Base-by-base conservation (phyloP, 495 filamentous ascomycete species). In the Cryomyces minteri region DNA sequence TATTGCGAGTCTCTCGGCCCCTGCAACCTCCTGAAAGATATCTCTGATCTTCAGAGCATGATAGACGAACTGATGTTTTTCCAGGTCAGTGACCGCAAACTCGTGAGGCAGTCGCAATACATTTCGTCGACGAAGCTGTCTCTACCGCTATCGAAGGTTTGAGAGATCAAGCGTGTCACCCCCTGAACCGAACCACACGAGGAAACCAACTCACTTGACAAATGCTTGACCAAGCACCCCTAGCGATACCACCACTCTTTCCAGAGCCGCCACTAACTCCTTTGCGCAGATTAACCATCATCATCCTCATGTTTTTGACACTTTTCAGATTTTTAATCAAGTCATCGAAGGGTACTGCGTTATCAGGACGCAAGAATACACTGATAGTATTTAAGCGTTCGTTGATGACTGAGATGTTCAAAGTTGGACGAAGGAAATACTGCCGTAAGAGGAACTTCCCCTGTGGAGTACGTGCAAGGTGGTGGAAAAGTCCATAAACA, bases 351-450 rank as follows among this genome's bases (percentile, higher is more conserved):
- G 65, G 52, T 31, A 69, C 63, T 14, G 60, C 48, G 56, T 94
- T 94, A 6, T 84, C 76, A 0, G 81, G 73, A 31, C 71, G 69
- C 4, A 90, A 61, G 47, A 96, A 72, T 1, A 79, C 63, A 5
- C 66, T 62, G 45, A 90, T 76, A 5, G 80, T 75, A 18, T 72
- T 63, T 39, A 92, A 78, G 30, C 90, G 74, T 53, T 88, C 71
- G n/a, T 68, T 64, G 47, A 96, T 88, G 4, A 80, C 51, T 11
- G 62, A 59, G 4, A 83, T 52, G 43, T 86, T 69, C 31, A 76
- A 66, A 40, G 71, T 92, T 32, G 90, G 90, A 0, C 82, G 77
- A 31, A 95, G 68, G 50, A 98, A 93, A 51, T 84, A 82, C 53
- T 86, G 80, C 18, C 83, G 77, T 4, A 98, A 69, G 41, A 72